Conservation (phyloP, 2,329 filamentous ascomycete genomes). For the Fonsecaea nubica region DNA sequence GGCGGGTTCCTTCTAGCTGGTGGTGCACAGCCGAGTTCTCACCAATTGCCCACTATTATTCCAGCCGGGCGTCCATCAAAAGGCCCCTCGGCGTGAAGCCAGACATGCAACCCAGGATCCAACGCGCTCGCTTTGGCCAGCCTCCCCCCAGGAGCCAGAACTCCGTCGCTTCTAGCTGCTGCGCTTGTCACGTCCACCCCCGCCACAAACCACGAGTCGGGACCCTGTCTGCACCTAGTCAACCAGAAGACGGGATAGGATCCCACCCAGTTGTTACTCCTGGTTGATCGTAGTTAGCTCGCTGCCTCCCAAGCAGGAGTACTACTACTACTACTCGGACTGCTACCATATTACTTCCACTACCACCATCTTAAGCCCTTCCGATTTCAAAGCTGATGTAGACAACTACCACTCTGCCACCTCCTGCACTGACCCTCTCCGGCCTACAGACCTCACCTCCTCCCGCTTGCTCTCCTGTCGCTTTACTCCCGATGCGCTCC, state of each 20-base stretch:
- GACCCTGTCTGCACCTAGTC: conserved; percentile 15
- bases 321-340: conserved; percentile 19
- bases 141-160: background rate
- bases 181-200: conserved; percentile 22
- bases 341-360: conserved; percentile 10
- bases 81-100: conserved; percentile 9
- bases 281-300: conserved; percentile 6
- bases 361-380: conserved; percentile 16
- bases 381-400: conserved; percentile 29
- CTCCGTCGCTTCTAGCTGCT: conserved; percentile 21
- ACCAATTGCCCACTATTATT: conserved; percentile 12
- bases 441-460: conserved; percentile 5
- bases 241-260: conserved; percentile 22
- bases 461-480: background rate
- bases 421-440: conserved; percentile 9
- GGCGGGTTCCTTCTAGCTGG: background rate
- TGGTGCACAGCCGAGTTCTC: background rate
- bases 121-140: conserved; percentile 13
- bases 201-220: conserved; percentile 17
- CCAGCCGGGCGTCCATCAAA: background rate
- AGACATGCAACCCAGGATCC: conserved; percentile 21
- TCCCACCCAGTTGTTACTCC: conserved; percentile 20
- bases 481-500: conserved; percentile 23
- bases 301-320: conserved; percentile 11
- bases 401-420: conserved; percentile 19